Base-by-base conservation (phyloP, 2,329 filamentous ascomycete species). In the Mariannaea elegans region DNA sequence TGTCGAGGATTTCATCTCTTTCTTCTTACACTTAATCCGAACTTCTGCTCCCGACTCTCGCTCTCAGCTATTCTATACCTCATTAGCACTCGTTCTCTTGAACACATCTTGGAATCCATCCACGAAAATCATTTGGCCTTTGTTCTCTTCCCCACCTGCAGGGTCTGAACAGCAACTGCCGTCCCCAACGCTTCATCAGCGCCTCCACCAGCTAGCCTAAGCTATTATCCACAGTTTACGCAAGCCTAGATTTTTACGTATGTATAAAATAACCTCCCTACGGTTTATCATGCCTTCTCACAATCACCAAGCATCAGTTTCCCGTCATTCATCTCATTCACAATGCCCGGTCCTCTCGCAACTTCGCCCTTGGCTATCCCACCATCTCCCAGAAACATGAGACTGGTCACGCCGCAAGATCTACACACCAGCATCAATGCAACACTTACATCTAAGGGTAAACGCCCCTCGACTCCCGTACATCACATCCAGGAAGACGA, bases 401-500 rank as follows among this genome's bases (percentile, higher is more conserved):
- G 78, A 60, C 69, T 82, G 53, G 72, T 80, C 67, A 81, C 79
- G 42, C 71, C 74, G 1, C 80, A 84, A 57, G 84, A 87, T 59
- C 76, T 86, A 32, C 83, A 83, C 68, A 79, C 80, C 64, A 84
- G 80, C 72, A 76, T 87, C 67, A 84, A 79, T 69, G 82, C 81
- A 32, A 83, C 81, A 36, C 77, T 87, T 42, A 70, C 77, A 41
- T 78, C 79, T 58, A 79, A 79, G 65, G 73, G 76, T 61, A 73
- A 72, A 66, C 74, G 76, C n/a, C 75, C 79, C 16, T 71, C 77
- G 60, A 79, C 81, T 3, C 82, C 84, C 1, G 76, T 81, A 62
- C 83, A 80, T 65, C 76, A 78, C 64, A 84, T 86, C 67, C 79
- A 79, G 63, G 83, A 87, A 68, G 77, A 84, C 59, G 86, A 89